A percentile compares a stretch with the other conserved stretches of the same genome.
These are phyloP conservation scores for Isabelozyma rhagii DNA, from an alignment of 805 yeast species.

Conservation along the genomic window DNA sequence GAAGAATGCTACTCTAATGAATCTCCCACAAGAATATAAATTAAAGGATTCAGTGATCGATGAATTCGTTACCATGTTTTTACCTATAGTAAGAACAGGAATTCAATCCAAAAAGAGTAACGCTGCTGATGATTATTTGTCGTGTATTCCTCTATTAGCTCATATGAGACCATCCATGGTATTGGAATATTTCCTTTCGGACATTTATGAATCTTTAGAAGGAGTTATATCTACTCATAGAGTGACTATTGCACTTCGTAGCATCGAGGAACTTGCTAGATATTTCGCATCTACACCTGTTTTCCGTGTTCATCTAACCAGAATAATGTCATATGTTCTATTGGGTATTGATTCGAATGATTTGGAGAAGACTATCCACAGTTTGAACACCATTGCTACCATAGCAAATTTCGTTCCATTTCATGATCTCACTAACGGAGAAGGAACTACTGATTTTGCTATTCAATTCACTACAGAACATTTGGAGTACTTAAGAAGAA, in stretches of 20 bases:
- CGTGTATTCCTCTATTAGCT: constrained; percentile 60
- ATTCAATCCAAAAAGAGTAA: constrained; percentile 70
- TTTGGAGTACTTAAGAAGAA: constrained; percentile 49
- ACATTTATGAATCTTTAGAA: constrained; percentile 73
- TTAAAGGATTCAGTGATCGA: constrained; percentile 29
- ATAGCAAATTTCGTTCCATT: constrained; percentile 74
- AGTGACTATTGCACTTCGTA: constrained; percentile 66
- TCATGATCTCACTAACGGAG: constrained; percentile 50
- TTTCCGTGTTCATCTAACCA: constrained; percentile 74
- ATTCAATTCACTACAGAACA: constrained; percentile 65
- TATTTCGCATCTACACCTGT: constrained; percentile 61
- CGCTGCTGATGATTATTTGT: constrained; percentile 55
- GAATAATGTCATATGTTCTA: constrained; percentile 63
- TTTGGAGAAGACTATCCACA: constrained; percentile 62
- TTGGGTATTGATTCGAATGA: constrained; percentile 92
- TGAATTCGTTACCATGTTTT: constrained; percentile 48
- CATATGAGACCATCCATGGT: constrained; percentile 56
- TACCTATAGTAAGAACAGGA: constrained; percentile 61
- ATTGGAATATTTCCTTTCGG: constrained; percentile 55
- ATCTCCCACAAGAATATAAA: constrained; percentile 29
- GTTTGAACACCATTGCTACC: constrained; percentile 67
- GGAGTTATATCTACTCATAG: constrained; percentile 77
- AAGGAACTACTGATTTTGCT: constrained; percentile 34
- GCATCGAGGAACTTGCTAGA: constrained; percentile 62
- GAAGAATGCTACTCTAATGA: constrained; percentile 19